Conservation (phyloP, 768 basidiomycete species). For the Tulasnella sp. region DNA sequence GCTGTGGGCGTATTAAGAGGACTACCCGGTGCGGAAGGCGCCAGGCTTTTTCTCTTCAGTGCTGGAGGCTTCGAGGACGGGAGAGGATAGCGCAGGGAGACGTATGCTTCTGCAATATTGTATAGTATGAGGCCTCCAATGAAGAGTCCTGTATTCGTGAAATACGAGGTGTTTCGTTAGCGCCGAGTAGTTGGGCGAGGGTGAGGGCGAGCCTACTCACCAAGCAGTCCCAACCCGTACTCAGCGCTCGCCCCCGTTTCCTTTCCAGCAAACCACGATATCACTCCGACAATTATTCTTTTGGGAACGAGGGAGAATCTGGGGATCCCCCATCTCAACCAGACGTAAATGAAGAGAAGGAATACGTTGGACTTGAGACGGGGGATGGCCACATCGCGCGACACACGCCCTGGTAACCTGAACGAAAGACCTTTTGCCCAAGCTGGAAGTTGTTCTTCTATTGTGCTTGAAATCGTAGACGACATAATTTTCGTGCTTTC, state of each 20-base stretch:
- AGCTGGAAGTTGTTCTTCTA: not conserved
- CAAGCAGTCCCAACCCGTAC: not conserved
- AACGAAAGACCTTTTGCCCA: not conserved
- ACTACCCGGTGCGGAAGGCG: not conserved
- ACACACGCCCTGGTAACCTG: not conserved
- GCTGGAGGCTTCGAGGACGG: not conserved
- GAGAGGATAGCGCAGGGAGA: not conserved
- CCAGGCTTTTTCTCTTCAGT: not conserved
- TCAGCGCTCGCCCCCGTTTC: not conserved
- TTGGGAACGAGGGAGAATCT: conserved; percentile 3
- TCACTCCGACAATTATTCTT: not conserved
- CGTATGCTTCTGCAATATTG: not conserved
- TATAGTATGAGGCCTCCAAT: not conserved
- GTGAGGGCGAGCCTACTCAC: not conserved
- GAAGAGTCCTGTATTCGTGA: not conserved
- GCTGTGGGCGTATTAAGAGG: conserved; percentile 4
- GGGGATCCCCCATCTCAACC: conserved; percentile 6
- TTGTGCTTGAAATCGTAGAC: not conserved
- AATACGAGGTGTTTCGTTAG: not conserved
- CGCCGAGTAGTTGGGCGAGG: not conserved
- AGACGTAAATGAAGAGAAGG: conserved; percentile 11
- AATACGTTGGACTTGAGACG: conserved; percentile 10
- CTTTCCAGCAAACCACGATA: not conserved
- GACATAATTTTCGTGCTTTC: not conserved
- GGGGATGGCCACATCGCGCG: conserved; percentile 4